Evolutionary conservation across 306 rosid species (phyloP), one percentile per base, ranked within the genome.

Genomic region (Sicyos edulis): DNA sequence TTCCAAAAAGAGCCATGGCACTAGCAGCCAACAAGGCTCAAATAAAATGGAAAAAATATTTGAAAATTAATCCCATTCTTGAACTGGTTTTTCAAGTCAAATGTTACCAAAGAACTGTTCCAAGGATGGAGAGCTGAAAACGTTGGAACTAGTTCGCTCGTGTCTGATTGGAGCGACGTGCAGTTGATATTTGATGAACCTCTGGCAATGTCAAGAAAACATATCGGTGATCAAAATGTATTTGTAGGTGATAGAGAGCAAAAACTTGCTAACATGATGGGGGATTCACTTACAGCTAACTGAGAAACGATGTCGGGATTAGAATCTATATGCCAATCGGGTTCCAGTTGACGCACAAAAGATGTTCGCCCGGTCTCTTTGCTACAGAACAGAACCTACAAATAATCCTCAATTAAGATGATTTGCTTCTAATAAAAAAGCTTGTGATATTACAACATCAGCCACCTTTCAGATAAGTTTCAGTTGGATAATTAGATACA

Each of bases 251-350:
- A 15, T 17, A 73, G 13, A 51, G 34, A 29, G 6, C 51, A 20
- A 59, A 68, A 20, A 34, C 12, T 34, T 71, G 19, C 62, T n/a
- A 37, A 73, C 13, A 22, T 20, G n/a, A 17, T 44, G 29, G 60
- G 14, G 54, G 78, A 37, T 75, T 49, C 24, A 77, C 83, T 74
- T 91, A 93, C 97, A 77, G 96, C 83, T 86, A 91, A 82, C 75
- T 90, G 98, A 71, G 81, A 68, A 74, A 88, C 70, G 67, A 93
- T 83, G 71, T 93, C 96, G 0, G 88, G 88, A 81, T 87, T 91
- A 13, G 96, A 76, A 80, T 93, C 99, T 2, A 93, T 85, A 75
- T 93, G 99, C 99, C 99, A 91, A 74, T 93, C 97, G n/a, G 99
- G 96, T 81, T 93, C 99, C 86, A 91, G 79, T 68, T 91, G 99